Conservation (phyloP, 1,284 basidiomycete species). For the Austroboletus rostrupii region DNA sequence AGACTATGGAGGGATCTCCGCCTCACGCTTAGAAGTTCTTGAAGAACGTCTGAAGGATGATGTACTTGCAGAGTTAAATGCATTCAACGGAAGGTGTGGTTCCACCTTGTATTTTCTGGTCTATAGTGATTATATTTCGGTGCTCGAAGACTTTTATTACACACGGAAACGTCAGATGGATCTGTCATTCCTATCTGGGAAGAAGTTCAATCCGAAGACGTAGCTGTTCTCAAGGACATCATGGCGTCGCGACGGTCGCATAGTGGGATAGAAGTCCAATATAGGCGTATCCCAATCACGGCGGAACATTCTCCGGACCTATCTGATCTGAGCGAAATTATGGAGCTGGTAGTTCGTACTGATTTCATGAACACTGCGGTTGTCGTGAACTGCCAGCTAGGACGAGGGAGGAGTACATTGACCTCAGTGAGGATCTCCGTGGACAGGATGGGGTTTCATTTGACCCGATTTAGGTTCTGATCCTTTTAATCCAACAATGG, state of each 20-base stretch:
- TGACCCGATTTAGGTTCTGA: slow-evolving; percentile 56
- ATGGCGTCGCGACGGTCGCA: slow-evolving; percentile 64
- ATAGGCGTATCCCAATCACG: slow-evolving; percentile 89
- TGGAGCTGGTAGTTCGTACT: slow-evolving; percentile 79
- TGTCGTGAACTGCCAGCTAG: slow-evolving; percentile 95
- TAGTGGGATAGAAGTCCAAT: slow-evolving; percentile 61
- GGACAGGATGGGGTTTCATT: neutral
- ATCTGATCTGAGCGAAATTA: slow-evolving; percentile 68
- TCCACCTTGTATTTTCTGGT: neutral
- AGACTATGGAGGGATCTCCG: slow-evolving; percentile 93
- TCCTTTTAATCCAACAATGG: slow-evolving; percentile 88
- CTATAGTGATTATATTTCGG: slow-evolving; percentile 1
- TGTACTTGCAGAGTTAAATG: slow-evolving; percentile 77
- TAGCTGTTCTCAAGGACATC: slow-evolving; percentile 85
- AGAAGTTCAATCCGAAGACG: slow-evolving; percentile 73
- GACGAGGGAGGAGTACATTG: slow-evolving; percentile 89
- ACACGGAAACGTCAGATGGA: slow-evolving; percentile 87
- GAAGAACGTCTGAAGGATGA: slow-evolving; percentile 93
- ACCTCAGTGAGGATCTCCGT: slow-evolving; percentile 60
- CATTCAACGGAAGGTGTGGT: slow-evolving; percentile 76
- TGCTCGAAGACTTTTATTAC: slow-evolving; percentile 64
- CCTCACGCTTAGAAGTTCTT: slow-evolving; percentile 80
- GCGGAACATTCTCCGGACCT: slow-evolving; percentile 73
- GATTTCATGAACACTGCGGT: slow-evolving; percentile 75
- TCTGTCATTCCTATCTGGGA: slow-evolving; percentile 96